Evolutionary conservation across 2,329 filamentous ascomycete genomes (phyloP), one percentile per base, ranked within the genome.

Genomic region (Zopfia rhizophila): DNA sequence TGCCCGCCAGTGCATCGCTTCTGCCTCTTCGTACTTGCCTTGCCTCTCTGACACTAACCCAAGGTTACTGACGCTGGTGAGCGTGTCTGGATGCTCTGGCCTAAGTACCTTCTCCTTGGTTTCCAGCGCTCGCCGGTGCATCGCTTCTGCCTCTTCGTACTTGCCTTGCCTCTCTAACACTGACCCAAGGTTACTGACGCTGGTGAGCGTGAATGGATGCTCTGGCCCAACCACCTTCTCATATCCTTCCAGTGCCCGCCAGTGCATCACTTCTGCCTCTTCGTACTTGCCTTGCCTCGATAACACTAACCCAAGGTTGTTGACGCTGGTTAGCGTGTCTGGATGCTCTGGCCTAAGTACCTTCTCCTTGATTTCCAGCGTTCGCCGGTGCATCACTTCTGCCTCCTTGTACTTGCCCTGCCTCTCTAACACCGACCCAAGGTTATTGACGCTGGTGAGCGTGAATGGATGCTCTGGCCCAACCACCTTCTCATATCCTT

Each of bases 1-100:
- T 23, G 36, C 40, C 25, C 27, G 38, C 14, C 30, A 38, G 16
- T 35, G 21, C 22, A 50, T 35, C 22, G 4, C n/a, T 36, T 47
- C 31, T 2, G 38, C 51, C 35, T 51, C 29, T 7, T 52, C 14
- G 29, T 48, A 48, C 27, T 45, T 39, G 22, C 10, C 10, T 21
- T 37, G 13, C 44, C 18, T 14, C 47, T 51, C 56, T 54, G n/a
- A n/a, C 8, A 27, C 10, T 48, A 8, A 27, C 7, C 41, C 53
- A 11, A 64, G 43, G 38, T 52, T 54, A 13, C 55, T 46, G 48
- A 45, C 41, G 17, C 36, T 51, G 24, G 3, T 33, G 8, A 27
- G 24, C 24, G 24, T 27, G 8, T 27, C 24, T 8, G n/a, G 24
- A 27, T 27, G 24, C 24, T 27, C 24, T n/a, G 13, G 16, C 28